Conservation (phyloP, 2,329 filamentous ascomycete genomes). For the Thermoascus crustaceus region DNA sequence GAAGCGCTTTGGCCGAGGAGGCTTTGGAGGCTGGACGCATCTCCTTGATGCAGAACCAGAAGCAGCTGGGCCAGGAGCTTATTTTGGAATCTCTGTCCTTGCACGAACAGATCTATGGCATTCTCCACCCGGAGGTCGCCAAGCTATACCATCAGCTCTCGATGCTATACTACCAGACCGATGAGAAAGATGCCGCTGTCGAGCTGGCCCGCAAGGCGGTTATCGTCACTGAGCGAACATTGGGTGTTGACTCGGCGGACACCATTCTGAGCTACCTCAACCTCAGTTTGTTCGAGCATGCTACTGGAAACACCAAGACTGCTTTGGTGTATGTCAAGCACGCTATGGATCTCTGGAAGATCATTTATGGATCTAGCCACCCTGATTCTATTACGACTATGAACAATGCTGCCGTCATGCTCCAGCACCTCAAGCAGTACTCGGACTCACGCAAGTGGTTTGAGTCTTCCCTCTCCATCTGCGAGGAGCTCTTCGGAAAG, state of each 20-base stretch:
- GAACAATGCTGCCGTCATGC: conserved; percentile 98
- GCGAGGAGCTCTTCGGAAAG: conserved; percentile 81
- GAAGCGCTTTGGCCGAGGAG: conserved; percentile 87
- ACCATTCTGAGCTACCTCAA: conserved; percentile 95
- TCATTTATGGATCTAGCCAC: conserved; percentile 88
- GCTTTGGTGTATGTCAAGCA: conserved; percentile 88
- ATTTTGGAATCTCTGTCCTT: conserved; percentile 91
- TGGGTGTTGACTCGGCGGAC: conserved; percentile 88
- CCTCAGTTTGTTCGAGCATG: conserved; percentile 87
- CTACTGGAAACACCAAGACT: conserved; percentile 76
- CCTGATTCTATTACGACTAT: conserved; percentile 97
- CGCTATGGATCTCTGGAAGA: conserved; percentile 90
- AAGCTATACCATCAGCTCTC: conserved; percentile 91
- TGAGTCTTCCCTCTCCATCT: conserved; percentile 81
- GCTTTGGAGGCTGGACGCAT: conserved; percentile 92
- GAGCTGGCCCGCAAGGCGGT: conserved; percentile 95
- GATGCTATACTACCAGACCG: conserved; percentile 94
- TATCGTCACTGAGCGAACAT: conserved; percentile 87
- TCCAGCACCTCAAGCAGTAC: conserved; percentile 90
- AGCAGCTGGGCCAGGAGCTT: conserved; percentile 90
- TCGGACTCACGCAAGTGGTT: conserved; percentile 95
- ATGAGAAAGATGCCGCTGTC: conserved; percentile 91
- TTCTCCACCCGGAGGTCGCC: conserved; percentile 91
- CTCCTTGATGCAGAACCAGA: conserved; percentile 90
- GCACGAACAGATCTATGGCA: conserved; percentile 97